Conservation (phyloP, 345 rosid genomes). For the Odontarrhena argentea region DNA sequence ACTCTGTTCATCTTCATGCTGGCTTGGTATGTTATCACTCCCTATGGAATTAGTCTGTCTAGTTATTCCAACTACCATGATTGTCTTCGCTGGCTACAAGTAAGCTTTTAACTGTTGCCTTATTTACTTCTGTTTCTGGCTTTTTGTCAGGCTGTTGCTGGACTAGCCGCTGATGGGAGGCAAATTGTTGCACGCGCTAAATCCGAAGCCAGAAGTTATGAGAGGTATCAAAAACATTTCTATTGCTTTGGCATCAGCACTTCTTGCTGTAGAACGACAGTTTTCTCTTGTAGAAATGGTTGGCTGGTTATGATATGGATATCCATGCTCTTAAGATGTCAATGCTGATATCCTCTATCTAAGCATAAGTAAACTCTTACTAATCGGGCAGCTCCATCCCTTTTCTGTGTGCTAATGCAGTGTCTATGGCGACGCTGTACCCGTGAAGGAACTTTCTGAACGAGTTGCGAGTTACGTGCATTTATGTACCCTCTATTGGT, state of each 20-base stretch:
- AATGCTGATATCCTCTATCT: background rate
- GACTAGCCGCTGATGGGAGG: conserved; percentile 98
- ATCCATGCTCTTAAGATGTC: conserved; percentile 4
- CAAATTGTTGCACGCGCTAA: conserved; percentile 94
- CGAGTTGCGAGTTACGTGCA: conserved; percentile 98
- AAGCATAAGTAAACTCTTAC: background rate
- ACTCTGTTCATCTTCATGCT: conserved; percentile 92
- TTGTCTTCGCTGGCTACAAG: background rate
- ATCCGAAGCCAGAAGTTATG: conserved; percentile 83
- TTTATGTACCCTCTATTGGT: conserved; percentile 97
- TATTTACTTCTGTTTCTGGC: background rate
- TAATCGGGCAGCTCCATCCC: conserved; percentile 1
- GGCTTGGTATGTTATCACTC: conserved; percentile 63
- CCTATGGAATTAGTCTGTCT: background rate
- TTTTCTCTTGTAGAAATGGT: no score
- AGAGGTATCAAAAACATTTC: conserved; percentile 51
- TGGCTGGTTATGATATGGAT: no score
- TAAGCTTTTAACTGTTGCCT: background rate
- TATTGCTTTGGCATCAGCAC: background rate
- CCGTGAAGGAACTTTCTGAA: conserved; percentile 92
- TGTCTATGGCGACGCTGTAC: conserved; percentile 83
- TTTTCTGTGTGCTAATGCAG: conserved; percentile 43
- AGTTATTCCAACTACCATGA: background rate
- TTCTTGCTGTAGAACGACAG: background rate
- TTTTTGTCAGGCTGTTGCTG: conserved; percentile 84